phyloP scores from a whole-genome alignment of 2,329 filamentous ascomycete genomes.

The Aureobasidium leucospermi region DNA sequence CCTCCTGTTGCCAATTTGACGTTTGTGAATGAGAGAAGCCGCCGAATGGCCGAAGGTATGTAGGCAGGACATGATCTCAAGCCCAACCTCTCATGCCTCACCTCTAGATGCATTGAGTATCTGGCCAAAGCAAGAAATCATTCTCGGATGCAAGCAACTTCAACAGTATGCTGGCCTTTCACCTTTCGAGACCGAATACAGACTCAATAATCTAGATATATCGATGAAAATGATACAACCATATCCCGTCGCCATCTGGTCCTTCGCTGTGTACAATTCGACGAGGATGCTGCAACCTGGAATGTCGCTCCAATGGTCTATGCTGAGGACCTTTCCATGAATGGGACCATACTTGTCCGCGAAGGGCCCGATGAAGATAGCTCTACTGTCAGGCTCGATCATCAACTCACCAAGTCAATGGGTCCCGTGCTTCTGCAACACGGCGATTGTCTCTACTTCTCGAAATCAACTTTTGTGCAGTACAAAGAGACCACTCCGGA shows the following conservation, averaged over 20 bases:
- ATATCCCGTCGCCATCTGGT: slow-evolving; percentile 41
- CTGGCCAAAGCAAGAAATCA: slow-evolving; percentile 15
- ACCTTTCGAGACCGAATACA: not conserved
- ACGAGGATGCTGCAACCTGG: slow-evolving; percentile 26
- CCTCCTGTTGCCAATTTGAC: not conserved
- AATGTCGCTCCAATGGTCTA: slow-evolving; percentile 40
- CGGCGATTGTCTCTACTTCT: slow-evolving; percentile 34
- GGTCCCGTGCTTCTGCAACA: slow-evolving; percentile 37
- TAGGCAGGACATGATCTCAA: not conserved
- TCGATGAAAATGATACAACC: slow-evolving; percentile 24
- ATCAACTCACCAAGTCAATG: slow-evolving; percentile 21
- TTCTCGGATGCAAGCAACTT: slow-evolving; percentile 25
- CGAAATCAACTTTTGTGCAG: slow-evolving; percentile 18
- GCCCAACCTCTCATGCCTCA: not conserved
- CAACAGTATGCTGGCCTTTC: slow-evolving; percentile 8
- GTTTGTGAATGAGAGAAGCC: not conserved
- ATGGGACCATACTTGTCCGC: slow-evolving; percentile 33
- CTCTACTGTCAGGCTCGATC: not conserved
- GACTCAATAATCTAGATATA: slow-evolving; percentile 2
- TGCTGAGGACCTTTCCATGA: slow-evolving; percentile 38
- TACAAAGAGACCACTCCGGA: not conserved
- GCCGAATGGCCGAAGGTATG: not conserved
- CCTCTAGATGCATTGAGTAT: slow-evolving; percentile 2
- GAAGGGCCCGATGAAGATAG: slow-evolving; percentile 17
- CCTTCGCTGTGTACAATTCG: slow-evolving; percentile 41